Conservation (phyloP, 805 yeast genomes). For the Suhomyces pyralidae region DNA sequence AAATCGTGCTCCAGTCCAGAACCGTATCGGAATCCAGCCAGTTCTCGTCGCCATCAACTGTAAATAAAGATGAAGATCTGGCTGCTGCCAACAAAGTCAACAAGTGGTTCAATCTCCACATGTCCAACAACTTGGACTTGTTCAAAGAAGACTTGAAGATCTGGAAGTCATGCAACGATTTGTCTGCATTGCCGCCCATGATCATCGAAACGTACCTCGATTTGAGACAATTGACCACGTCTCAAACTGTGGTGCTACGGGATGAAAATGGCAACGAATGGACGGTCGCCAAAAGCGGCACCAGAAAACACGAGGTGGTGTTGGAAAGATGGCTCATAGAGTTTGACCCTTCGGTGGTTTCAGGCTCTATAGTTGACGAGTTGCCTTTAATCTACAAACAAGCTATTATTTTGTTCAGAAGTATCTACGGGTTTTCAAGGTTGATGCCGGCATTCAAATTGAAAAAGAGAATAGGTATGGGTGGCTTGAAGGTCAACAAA, state of each 20-base stretch:
- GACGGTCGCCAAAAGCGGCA: conserved; percentile 55
- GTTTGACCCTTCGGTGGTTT: conserved; percentile 52
- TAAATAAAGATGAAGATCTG: conserved; percentile 11
- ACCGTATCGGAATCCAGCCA: conserved; percentile 19
- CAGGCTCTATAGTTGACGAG: conserved; percentile 43
- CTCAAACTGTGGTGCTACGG: conserved; percentile 56
- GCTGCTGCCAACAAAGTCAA: conserved; percentile 34
- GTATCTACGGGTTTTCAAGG: conserved; percentile 62
- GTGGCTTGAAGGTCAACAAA: conserved; percentile 11
- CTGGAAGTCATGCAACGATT: conserved; percentile 53
- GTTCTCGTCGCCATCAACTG: conserved; percentile 8
- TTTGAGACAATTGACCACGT: conserved; percentile 51
- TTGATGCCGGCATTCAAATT: conserved; percentile 72
- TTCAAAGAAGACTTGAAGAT: conserved; percentile 55
- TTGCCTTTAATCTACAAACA: conserved; percentile 70
- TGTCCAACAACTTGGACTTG: conserved; percentile 30
- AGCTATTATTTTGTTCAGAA: conserved; percentile 69
- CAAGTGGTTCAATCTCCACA: conserved; percentile 63
- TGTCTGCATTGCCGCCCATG: conserved; percentile 65
- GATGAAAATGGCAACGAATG: conserved; percentile 55
- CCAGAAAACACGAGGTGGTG: conserved; percentile 78
- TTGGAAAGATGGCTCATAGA: conserved; percentile 92
- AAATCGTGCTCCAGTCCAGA: conserved; percentile 52
- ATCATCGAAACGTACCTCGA: conserved; percentile 83
- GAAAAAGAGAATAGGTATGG: conserved; percentile 26